Conservation (phyloP, 192 early-diverging fungal species). For the Ambispora gerdemannii region DNA sequence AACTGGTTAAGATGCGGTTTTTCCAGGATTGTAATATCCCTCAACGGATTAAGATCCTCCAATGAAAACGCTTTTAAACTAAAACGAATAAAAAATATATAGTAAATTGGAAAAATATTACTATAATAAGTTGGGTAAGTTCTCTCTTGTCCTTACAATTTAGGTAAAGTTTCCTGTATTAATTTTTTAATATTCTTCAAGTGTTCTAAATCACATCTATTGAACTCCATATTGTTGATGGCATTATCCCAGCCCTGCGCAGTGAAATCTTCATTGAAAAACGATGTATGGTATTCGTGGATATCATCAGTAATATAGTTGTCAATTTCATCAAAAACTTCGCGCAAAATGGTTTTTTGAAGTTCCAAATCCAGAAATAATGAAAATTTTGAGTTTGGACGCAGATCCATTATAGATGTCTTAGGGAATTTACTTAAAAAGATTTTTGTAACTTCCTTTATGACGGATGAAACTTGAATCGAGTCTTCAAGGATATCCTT, state of each 20-base stretch:
- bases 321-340: slow-evolving; percentile 29
- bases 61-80: slow-evolving; percentile 30
- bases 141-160: slow-evolving; percentile 29
- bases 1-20: slow-evolving; percentile 29
- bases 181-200: slow-evolving; percentile 26
- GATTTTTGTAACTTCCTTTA: slow-evolving; percentile 8
- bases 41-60: slow-evolving; percentile 22
- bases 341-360: slow-evolving; percentile 13
- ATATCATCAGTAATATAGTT: slow-evolving; percentile 26
- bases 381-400: slow-evolving; percentile 26
- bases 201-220: slow-evolving; percentile 15
- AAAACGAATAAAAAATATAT: slow-evolving; percentile 19
- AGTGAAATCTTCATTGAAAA: slow-evolving; percentile 25
- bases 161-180: slow-evolving; percentile 28
- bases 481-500: slow-evolving; percentile 29
- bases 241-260: slow-evolving; percentile 19
- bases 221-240: slow-evolving; percentile 20
- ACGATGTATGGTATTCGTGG: slow-evolving; percentile 11
- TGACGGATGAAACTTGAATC: slow-evolving; percentile 9
- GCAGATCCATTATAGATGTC: slow-evolving; percentile 13
- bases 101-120: slow-evolving; percentile 26
- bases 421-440: slow-evolving; percentile 20
- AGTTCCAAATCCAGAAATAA: slow-evolving; percentile 17
- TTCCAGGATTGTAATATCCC: slow-evolving; percentile 26
- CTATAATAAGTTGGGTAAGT: slow-evolving; percentile 23